phyloP scores from a whole-genome alignment of 768 basidiomycete genomes.

The Amanita pseudoporphyria region DNA sequence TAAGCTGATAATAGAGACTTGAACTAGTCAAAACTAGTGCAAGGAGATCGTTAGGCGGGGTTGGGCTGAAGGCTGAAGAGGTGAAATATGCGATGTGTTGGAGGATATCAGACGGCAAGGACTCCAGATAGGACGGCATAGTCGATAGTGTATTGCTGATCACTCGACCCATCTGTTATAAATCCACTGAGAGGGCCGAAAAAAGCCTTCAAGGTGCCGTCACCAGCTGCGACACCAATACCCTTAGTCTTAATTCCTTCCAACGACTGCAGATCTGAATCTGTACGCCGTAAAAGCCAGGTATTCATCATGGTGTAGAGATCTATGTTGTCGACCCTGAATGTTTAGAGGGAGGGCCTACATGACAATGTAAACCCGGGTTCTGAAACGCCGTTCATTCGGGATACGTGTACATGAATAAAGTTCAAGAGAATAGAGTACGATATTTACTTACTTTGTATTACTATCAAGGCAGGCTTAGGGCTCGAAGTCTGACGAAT shows the following conservation, averaged over 20 bases:
- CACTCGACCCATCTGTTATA: not conserved
- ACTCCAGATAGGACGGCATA: slow-evolving; percentile 40
- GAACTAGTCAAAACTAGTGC: slow-evolving; percentile 37
- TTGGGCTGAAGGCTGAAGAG: slow-evolving; percentile 26
- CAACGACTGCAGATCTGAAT: not conserved
- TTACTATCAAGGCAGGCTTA: not conserved
- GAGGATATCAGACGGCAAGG: slow-evolving; percentile 46
- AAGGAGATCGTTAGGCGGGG: slow-evolving; percentile 31
- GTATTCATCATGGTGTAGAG: not conserved
- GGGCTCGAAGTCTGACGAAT: not conserved
- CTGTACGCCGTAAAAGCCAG: not conserved
- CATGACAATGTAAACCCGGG: not conserved
- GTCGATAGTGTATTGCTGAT: not conserved
- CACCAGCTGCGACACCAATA: not conserved
- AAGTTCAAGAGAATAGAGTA: not conserved
- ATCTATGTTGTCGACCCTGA: slow-evolving; percentile 2
- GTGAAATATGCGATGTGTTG: slow-evolving; percentile 42
- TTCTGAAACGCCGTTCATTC: slow-evolving; percentile 3
- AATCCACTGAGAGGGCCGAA: not conserved
- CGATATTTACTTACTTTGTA: not conserved
- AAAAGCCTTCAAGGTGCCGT: slow-evolving; percentile 1
- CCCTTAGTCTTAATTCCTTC: not conserved
- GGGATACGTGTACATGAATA: not conserved
- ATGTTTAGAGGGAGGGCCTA: not conserved
- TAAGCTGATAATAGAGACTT: slow-evolving; percentile 32